Evolutionary conservation across 139 green algal genomes (phyloP), one percentile per base, ranked within the genome.

Genomic region (Auxenochlorella pyrenoidosa): DNA sequence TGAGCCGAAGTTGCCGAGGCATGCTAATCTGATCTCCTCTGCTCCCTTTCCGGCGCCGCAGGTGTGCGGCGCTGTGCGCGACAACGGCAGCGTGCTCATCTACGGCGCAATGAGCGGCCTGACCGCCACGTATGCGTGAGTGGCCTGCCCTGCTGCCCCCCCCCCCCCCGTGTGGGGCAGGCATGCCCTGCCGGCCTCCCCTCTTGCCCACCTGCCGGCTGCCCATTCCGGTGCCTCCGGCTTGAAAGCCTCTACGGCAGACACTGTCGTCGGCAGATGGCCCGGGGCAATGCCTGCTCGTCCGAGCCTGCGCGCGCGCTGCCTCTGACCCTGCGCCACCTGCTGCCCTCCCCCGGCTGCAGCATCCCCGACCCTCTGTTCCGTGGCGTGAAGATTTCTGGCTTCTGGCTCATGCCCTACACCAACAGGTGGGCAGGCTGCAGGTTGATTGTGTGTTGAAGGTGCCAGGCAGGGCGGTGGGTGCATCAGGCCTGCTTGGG

Each of bases 321-420:
- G n/a, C n/a, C n/a, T n/a, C n/a, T n/a, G n/a, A n/a, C n/a, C n/a
- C n/a, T n/a, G n/a, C n/a, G n/a, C n/a, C 75, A 32, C 75, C 65
- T 38, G 41, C 15, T 59, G 15, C 12, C 75, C 22, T 38, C 30
- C 41, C 43, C 19, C 75, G 12, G 12, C 21, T 44, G 83, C 83
- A 65, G 26, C 78, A 89, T 91, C 59, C 84, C 84, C 36, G 83
- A 89, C 71, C 38, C 38, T 0, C 59, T 91, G 30, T 91, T 91
- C 72, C 66, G 88, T 6, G 68, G 40, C 44, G 84, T 89, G 0
- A 85, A 41, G 71, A 30, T 89, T 47, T 26, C 40, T 26, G 88
- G 88, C 75, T 91, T 89, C 66, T 91, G 88, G 88, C 10, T 91
- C 0, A 15, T 44, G 19, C 32, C 43, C 28, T 89, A 79, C 16